These are phyloP conservation scores for Aureobasidium zeae DNA, from an alignment of 2,329 filamentous ascomycete species.

Conservation along the genomic window DNA sequence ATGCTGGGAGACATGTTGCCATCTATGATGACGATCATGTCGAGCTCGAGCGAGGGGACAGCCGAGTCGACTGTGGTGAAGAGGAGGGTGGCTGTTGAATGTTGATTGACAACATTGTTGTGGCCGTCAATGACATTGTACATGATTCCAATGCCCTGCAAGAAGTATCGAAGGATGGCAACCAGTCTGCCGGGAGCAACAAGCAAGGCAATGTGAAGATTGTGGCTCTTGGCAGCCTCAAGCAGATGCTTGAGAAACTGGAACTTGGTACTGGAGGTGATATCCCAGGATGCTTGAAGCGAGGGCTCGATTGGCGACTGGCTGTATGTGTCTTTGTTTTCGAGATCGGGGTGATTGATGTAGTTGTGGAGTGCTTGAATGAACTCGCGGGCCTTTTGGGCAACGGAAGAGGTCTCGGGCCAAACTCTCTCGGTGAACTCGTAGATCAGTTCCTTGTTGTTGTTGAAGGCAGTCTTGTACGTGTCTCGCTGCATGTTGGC, in stretches of 20 bases:
- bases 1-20: conserved; percentile 21
- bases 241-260: conserved; percentile 28
- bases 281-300: conserved; percentile 28
- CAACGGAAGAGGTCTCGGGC: conserved; percentile 9
- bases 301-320: conserved; percentile 23
- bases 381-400: conserved; percentile 8
- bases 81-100: conserved; percentile 28
- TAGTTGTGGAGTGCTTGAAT: conserved; percentile 21
- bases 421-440: conserved; percentile 18
- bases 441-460: conserved; percentile 21
- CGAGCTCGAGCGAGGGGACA: conserved; percentile 22
- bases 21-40: conserved; percentile 36
- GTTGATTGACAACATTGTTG: conserved; percentile 16
- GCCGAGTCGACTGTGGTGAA: conserved; percentile 21
- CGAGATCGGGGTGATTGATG: conserved; percentile 25
- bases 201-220: conserved; percentile 25
- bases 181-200: conserved; percentile 24
- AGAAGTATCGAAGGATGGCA: conserved; percentile 28
- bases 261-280: conserved; percentile 30
- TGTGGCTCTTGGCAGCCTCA: conserved; percentile 21
- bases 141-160: conserved; percentile 22
- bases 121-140: conserved; percentile 7
- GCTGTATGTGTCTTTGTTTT: conserved; percentile 25
- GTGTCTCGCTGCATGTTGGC: conserved; percentile 26
- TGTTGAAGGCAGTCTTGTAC: conserved; percentile 23